Evolutionary conservation across 2,329 filamentous ascomycete species (phyloP), one percentile per base, ranked within the genome.

Genomic region (Fusarium nelsonii): DNA sequence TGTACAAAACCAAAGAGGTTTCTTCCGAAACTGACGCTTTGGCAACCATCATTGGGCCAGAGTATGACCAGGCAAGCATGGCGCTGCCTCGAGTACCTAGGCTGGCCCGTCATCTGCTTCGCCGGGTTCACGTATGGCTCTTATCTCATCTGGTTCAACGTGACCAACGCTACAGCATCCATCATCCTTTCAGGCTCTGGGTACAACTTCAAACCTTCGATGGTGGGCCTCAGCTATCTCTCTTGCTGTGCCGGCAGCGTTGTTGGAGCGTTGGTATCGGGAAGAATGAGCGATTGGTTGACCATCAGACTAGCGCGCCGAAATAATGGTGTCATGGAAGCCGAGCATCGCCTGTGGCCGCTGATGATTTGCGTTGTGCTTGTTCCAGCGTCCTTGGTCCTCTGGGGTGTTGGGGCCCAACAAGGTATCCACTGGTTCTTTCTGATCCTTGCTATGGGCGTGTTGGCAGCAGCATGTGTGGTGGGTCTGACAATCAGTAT

Each of bases 91-190:
- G 76, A 77, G 32, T 75, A 80, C 33, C 72, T 82, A 5, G 74
- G 74, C 2, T 83, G 80, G 78, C 82, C 82, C 0, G 77, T 81
- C 16, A 77, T 83, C 20, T 80, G 82, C 48, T 83, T 80, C 55
- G 73, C 79, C 1, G 80, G 81, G 10, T 82, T 83, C 51, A 78
- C 78, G 10, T 83, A 82, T 55, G 80, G 81, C 4, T 79, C 79
- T 0, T 81, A 81, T 28, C 75, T 83, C 4, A 76, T 81, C 37
- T 82, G 78, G 74, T 82, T 81, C 73, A 82, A 81, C 62, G 79
- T 82, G 4, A 74, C 81, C n/a, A 82, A 81, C 43, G 81, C 80
- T 61, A 84, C 77, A 3, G 79, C 76, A 23, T 84, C 76, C 32
- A 79, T 81, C 28, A 78, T 82, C 9, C 73, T 82, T 1, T 77